Evolutionary conservation across 2,329 filamentous ascomycete species (phyloP), one percentile per base, ranked within the genome.

Genomic region (Calonectria crousiana): DNA sequence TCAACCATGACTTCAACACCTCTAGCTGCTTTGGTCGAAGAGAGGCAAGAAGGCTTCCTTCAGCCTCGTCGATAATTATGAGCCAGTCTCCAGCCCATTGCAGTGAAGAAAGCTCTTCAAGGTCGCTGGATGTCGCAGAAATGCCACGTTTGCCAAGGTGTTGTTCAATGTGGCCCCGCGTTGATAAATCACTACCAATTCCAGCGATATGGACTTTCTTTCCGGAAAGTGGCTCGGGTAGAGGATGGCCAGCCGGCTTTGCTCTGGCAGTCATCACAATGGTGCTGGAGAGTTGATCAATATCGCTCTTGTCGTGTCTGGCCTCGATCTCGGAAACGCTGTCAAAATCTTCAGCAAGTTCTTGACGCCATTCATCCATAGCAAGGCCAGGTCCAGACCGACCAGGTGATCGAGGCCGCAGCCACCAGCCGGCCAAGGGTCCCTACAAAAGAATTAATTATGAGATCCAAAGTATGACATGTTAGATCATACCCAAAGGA

Each of bases 321-420:
- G 64, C 71, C n/a, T 60, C 53, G 32, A 60, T 60, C 6, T 60
- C 53, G 32, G 53, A 60, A 60, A 60, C 53, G 20, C 69, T 78
- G 36, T 79, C 77, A 11, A 79, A 79, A 26, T 79, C 77, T 11
- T 68, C 62, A 11, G 75, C 71, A 16, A 79, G 77, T 30, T 79
- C 77, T 28, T 44, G 20, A n/a, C 76, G 76, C 77, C 77, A 79
- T 38, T 79, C 77, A n/a, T 79, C 75, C 66, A 79, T 79, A 6
- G 72, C 76, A 16, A 79, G 77, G 0, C 77, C 77, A 41, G 77
- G 77, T 49, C 77, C 77, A 56, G 77, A 79, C 4, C 77, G 77
- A 0, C 77, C 77, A 26, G 77, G 77, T 11, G 77, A 79, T 64
- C 77, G 77, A 64, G 77, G 77, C 30, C 77, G 77, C 11, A 79